Percentiles rank a stretch among this genome's conserved stretches.
Evolutionary conservation across 352 stramenopile genomes (phyloP).

Genomic region (Phytophthora quininea): DNA sequence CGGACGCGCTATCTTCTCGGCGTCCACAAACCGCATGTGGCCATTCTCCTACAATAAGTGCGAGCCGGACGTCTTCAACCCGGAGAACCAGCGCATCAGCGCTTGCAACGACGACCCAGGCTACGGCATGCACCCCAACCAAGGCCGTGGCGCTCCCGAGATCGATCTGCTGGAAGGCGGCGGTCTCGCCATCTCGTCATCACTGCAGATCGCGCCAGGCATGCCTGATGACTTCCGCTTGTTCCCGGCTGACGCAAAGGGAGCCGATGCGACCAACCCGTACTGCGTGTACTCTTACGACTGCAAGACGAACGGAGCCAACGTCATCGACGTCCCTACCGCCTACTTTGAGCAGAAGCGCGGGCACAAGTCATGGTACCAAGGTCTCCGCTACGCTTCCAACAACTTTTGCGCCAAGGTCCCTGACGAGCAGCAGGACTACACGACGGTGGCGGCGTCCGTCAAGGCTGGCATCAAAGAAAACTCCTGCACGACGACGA

Average conservation of each 20-base stretch:
- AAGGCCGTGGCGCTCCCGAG: conserved; percentile 91
- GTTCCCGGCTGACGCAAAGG: conserved; percentile 47
- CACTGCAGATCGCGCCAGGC: conserved; percentile 86
- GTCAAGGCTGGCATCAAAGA: conserved; percentile 53
- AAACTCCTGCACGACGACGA: conserved; percentile 50
- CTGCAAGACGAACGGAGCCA: conserved; percentile 53
- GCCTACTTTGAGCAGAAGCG: conserved; percentile 46
- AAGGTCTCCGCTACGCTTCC: conserved; percentile 62
- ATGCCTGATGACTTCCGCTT: conserved; percentile 65
- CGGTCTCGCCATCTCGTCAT: conserved; percentile 85
- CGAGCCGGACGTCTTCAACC: conserved; percentile 61
- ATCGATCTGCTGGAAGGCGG: conserved; percentile 95
- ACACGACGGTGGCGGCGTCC: conserved; percentile 46
- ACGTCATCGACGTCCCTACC: conserved; percentile 55
- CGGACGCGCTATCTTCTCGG: conserved; percentile 94
- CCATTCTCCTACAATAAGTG: conserved; percentile 95
- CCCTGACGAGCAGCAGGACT: conserved; percentile 44
- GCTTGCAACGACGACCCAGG: conserved; percentile 92
- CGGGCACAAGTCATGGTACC: conserved; percentile 65
- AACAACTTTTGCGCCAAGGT: conserved; percentile 60
- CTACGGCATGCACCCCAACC: conserved; percentile 86
- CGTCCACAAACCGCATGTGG: conserved; percentile 95
- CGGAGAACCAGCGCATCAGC: conserved; percentile 74
- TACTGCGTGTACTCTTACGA: conserved; percentile 56
- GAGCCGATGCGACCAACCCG: conserved; percentile 22